phyloP scores from a whole-genome alignment of 805 yeast species.

The Schizosaccharomyces osmophilus region DNA sequence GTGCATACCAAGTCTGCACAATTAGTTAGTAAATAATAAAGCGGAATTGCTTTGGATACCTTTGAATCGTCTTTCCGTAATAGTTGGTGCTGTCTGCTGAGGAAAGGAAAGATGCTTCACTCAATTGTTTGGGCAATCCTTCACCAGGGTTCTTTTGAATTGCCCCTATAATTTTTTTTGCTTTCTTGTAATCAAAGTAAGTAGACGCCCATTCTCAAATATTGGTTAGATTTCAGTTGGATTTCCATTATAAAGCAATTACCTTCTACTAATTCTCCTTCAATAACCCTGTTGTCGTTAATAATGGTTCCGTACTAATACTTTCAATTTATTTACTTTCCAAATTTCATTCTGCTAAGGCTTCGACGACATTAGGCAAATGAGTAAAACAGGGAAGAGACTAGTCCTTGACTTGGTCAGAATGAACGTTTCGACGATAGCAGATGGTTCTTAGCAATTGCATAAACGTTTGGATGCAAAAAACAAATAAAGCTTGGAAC shows the following conservation, averaged over 20 bases:
- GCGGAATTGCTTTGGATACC: too few species aligned
- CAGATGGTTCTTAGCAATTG: too few species aligned
- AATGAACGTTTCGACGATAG: too few species aligned
- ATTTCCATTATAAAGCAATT: background rate
- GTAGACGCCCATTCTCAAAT: background rate
- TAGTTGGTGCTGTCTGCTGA: too few species aligned
- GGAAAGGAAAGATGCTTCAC: too few species aligned
- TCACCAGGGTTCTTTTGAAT: background rate
- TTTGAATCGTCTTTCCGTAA: too few species aligned
- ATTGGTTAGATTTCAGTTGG: background rate
- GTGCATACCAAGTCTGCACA: too few species aligned
- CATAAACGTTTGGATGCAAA: too few species aligned
- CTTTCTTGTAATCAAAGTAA: constrained; percentile 3
- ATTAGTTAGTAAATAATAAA: too few species aligned
- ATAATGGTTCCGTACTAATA: background rate
- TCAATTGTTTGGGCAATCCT: background rate
- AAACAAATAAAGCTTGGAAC: too few species aligned
- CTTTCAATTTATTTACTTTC: background rate
- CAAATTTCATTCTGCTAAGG: background rate
- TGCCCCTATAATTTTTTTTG: constrained; percentile 1
- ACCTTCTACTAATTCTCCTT: background rate
- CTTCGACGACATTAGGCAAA: background rate
- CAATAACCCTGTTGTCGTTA: background rate
- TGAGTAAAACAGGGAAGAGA: too few species aligned
- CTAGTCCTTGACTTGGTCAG: too few species aligned